Conservation (phyloP, 1,139 yeast species). For the Debaryomycetaceae sp. region DNA sequence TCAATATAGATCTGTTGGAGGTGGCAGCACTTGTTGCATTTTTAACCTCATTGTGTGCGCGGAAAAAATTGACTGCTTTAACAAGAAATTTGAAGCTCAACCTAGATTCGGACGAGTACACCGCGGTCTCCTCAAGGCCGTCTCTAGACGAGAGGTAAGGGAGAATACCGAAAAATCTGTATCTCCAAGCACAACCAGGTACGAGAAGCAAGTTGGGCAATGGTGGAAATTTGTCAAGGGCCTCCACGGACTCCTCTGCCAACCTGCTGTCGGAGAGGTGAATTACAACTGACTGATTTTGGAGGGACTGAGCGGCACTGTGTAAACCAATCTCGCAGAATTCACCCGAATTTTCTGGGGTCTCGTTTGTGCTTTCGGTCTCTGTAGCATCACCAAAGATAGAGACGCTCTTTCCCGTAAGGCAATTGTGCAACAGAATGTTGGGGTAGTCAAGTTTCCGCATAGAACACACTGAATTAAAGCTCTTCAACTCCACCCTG, state of each 20-base stretch:
- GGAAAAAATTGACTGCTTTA: slow-evolving; percentile 5
- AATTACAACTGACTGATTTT: too few species aligned
- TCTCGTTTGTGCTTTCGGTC: too few species aligned
- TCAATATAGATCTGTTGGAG: slow-evolving; percentile 1
- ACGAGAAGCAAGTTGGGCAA: slow-evolving; percentile 3
- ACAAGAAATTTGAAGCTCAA: slow-evolving; percentile 18
- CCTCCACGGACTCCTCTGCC: slow-evolving; percentile 6
- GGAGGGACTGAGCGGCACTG: too few species aligned
- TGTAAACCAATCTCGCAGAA: too few species aligned
- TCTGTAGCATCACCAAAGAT: too few species aligned
- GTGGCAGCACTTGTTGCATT: background rate
- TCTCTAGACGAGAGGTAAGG: slow-evolving; percentile 1
- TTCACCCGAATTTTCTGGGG: too few species aligned
- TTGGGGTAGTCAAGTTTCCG: too few species aligned
- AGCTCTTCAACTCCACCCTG: slow-evolving; percentile 18
- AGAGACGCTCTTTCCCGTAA: too few species aligned
- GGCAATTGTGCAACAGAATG: too few species aligned
- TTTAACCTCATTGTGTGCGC: slow-evolving; percentile 1
- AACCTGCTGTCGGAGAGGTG: slow-evolving; percentile 17
- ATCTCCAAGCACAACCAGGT: slow-evolving; percentile 2
- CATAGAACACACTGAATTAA: too few species aligned
- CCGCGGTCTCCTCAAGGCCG: too few species aligned
- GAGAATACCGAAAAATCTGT: slow-evolving; percentile 4
- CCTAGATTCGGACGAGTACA: slow-evolving; percentile 5
- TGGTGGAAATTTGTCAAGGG: slow-evolving; percentile 5